Conservation (phyloP, 257 asterid species). For the Solanum arcanum region DNA sequence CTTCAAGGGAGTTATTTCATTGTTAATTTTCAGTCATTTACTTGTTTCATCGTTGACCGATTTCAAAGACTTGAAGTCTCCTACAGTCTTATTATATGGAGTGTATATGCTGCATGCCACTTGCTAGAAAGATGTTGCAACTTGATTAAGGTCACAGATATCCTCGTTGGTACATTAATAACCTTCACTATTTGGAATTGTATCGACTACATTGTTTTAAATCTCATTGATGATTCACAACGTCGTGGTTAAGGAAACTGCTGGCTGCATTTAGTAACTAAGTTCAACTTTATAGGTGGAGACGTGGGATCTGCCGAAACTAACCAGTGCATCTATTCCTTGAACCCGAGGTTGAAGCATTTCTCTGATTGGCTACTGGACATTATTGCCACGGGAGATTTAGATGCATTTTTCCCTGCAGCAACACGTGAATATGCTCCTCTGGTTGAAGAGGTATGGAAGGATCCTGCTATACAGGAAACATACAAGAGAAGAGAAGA, state of each 20-base stretch:
- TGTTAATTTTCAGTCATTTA: not conserved
- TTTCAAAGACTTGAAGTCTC: not conserved
- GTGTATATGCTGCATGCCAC: not conserved
- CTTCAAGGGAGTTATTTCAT: not conserved
- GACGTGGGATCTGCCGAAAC: constrained; percentile 3
- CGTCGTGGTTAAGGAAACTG: not conserved
- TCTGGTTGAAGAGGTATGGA: not conserved
- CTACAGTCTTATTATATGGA: not conserved
- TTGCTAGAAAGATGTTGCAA: not conserved
- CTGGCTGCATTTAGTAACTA: not conserved
- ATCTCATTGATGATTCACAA: not conserved
- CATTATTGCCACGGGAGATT: constrained; percentile 82
- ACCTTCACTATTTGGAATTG: not conserved
- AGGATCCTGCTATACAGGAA: constrained; percentile 67
- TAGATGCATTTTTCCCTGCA: constrained; percentile 63
- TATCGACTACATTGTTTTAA: not conserved
- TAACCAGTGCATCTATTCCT: constrained; percentile 13
- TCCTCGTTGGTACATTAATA: not conserved
- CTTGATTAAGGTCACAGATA: not conserved
- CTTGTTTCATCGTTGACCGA: not conserved
- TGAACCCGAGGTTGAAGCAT: constrained; percentile 47
- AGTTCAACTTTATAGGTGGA: not conserved
- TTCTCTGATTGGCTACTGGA: constrained; percentile 95
- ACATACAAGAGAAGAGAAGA: constrained; percentile 65
- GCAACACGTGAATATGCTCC: not conserved